Evolutionary conservation across 495 filamentous ascomycete species (phyloP).

Genomic region (Neurospora tetraspora): DNA sequence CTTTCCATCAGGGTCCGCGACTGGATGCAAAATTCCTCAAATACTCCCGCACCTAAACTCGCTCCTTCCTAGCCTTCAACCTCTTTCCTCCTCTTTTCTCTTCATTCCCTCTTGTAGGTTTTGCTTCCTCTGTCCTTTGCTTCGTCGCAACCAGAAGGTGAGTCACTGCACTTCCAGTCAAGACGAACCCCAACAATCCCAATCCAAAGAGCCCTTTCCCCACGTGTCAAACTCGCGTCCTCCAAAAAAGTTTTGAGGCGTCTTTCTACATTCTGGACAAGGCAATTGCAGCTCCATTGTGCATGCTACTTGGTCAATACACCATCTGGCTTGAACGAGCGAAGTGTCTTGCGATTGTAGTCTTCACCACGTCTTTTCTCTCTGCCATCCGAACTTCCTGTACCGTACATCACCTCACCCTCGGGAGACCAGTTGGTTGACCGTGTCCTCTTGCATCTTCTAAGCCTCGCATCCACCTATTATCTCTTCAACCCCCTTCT

Average conservation of each 20-base stretch:
- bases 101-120: slow-evolving; percentile 11
- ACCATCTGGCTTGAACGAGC: neutral
- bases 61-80: neutral
- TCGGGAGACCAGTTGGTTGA: neutral
- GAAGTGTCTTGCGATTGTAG: neutral
- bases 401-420: neutral
- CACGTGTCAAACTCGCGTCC: neutral
- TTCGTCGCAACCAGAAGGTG: slow-evolving; percentile 7
- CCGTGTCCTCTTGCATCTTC: neutral
- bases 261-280: neutral
- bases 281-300: neutral
- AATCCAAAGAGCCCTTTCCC: neutral
- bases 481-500: slow-evolving; percentile 11
- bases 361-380: neutral
- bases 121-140: slow-evolving; percentile 2
- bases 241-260: neutral
- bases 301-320: neutral
- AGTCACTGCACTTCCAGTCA: neutral
- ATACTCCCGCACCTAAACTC: slow-evolving; percentile 17
- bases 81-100: slow-evolving; percentile 16
- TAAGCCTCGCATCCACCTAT: neutral
- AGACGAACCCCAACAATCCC: neutral
- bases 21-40: slow-evolving; percentile 24
- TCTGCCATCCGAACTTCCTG: neutral
- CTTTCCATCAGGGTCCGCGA: slow-evolving; percentile 9